Evolutionary conservation across 179 eudicot species (phyloP), one percentile per base, ranked within the genome.

Genomic region (Sideroxylon spinosum): DNA sequence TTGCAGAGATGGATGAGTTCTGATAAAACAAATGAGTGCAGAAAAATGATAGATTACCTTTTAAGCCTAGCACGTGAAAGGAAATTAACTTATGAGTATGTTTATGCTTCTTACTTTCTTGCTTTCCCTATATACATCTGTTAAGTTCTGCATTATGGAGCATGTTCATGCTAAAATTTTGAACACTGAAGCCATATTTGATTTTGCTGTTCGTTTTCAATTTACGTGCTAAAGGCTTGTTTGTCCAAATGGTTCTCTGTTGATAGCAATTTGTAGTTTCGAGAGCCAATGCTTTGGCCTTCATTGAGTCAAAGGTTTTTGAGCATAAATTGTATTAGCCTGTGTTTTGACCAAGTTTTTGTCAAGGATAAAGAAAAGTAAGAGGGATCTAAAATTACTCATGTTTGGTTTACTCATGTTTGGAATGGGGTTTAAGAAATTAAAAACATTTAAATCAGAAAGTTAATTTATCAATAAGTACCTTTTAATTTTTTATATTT

Each of bases 1-100:
- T 85, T 95, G 85, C 99, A 93, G 84, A 90, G 87, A 74, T 91
- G 91, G 92, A 74, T 93, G 94, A 84, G 87, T 84, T 81, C 89
- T 37, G 98, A 91, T 53, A 92, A 85, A 81, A 89, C 88, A 59
- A 68, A 28, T n/a, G 98, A 93, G 80, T 91, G 92, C 89, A 87
- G 90, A 79, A 71, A 50, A 52, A 89, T 92, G 96, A 88, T 95
- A 68, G 98, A 93, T 84, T 84, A 90, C 80, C 92, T 95, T 49
- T 79, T 93, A 81, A 72, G 75, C 61, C 80, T 93, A 77, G 85
- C 79, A 78, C 90, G 92, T 22, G 89, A 88, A 55, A 97, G 97
- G 66, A 91, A 91, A 78, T 78, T 95, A 77, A 89, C 69, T 83
- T 93, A 95, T 37, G 91, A 95, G 98, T 94, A 89, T 84, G 93